Percentiles rank a stretch among this genome's conserved stretches.
These are phyloP conservation scores for Datura wrightii DNA, from an alignment of 257 asterid species.

Conservation along the genomic window DNA sequence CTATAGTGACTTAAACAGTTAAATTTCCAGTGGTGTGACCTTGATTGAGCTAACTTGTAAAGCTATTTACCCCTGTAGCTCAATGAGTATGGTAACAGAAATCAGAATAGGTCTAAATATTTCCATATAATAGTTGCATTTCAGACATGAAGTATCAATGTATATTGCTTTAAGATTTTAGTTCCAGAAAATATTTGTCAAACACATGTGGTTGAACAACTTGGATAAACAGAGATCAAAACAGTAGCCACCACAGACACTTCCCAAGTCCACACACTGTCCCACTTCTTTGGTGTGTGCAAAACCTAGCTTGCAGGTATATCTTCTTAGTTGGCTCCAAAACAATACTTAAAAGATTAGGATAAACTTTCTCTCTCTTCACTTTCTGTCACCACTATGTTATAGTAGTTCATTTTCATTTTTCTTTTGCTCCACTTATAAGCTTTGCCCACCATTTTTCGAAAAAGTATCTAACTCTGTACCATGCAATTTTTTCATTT, in stretches of 20 bases:
- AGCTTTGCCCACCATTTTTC: neutral
- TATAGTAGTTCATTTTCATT: neutral
- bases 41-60: neutral
- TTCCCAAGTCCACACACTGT: neutral
- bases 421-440: neutral
- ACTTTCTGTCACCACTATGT: neutral
- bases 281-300: conserved; percentile 7
- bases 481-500: neutral
- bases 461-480: neutral
- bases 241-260: conserved; percentile 9
- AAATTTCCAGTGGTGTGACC: neutral
- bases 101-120: neutral
- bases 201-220: neutral
- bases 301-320: neutral
- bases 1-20: neutral
- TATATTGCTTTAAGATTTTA: neutral
- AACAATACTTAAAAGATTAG: neutral
- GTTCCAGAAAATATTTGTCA: neutral
- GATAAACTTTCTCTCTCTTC: neutral
- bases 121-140: neutral
- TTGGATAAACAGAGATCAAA: neutral
- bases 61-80: neutral
- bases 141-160: neutral
- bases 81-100: neutral
- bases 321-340: conserved; percentile 17